Evolutionary conservation across 2,329 filamentous ascomycete species (phyloP).

Genomic region (Colletotrichum sp.): DNA sequence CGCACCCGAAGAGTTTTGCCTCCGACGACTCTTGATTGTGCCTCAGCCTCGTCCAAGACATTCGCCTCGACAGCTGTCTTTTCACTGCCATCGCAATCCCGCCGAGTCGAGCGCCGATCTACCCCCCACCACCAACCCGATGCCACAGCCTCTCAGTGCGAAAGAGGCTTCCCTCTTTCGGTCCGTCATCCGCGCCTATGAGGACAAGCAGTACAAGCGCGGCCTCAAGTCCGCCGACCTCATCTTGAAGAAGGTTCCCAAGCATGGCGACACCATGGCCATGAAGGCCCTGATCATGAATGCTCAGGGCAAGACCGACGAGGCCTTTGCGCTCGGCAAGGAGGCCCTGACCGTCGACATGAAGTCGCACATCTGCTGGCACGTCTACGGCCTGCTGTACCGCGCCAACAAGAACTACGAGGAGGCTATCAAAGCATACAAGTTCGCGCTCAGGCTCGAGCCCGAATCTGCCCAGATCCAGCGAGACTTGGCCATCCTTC

Average conservation of each 20-base stretch:
- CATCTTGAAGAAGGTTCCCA: conserved; percentile 92
- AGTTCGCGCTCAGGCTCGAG: conserved; percentile 90
- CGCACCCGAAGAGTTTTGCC: conserved; percentile 8
- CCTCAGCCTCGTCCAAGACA: neutral
- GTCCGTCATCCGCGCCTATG: conserved; percentile 93
- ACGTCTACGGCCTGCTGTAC: conserved; percentile 95
- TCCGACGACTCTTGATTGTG: neutral
- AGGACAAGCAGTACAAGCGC: conserved; percentile 96
- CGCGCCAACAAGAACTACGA: conserved; percentile 96
- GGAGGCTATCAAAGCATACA: conserved; percentile 98
- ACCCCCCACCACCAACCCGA: conserved; percentile 39
- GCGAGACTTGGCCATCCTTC: conserved; percentile 88
- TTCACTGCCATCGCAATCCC: neutral
- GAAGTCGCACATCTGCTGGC: conserved; percentile 99
- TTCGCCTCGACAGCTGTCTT: neutral
- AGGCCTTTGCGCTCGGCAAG: conserved; percentile 93
- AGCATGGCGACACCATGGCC: conserved; percentile 96
- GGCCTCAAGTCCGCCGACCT: conserved; percentile 96
- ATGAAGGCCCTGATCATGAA: conserved; percentile 99
- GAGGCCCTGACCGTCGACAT: conserved; percentile 93
- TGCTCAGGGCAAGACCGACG: conserved; percentile 87
- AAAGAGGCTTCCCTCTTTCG: conserved; percentile 96
- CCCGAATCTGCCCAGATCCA: conserved; percentile 96
- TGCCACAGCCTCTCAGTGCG: conserved; percentile 77
- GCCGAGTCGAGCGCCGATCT: conserved; percentile 2